Conservation (phyloP, 306 rosid species). For the Fagus crenata region DNA sequence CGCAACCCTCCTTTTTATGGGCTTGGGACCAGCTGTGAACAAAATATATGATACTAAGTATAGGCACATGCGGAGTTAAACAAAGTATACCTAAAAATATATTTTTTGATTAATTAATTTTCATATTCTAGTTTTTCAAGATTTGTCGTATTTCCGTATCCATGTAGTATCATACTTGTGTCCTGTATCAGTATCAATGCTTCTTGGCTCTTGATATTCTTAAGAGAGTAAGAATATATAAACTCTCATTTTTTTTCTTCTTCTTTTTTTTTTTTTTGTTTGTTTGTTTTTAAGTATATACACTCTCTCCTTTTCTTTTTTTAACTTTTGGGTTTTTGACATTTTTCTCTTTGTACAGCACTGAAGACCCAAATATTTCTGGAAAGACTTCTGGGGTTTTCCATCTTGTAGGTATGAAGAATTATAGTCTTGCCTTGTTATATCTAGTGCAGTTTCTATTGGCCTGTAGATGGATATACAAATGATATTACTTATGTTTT, state of each 20-base stretch:
- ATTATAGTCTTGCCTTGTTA: slow-evolving; percentile 12
- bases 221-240: not conserved
- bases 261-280: too few relatives aligned
- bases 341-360: slow-evolving; percentile 42
- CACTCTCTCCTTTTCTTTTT: slow-evolving; percentile 6
- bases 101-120: too few relatives aligned
- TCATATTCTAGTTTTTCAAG: too few relatives aligned
- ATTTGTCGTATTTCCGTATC: too few relatives aligned
- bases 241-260: not conserved
- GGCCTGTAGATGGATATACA: slow-evolving; percentile 7
- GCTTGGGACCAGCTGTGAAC: too few relatives aligned
- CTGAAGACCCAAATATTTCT: slow-evolving; percentile 44
- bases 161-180: too few relatives aligned
- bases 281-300: too few relatives aligned
- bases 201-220: not conserved
- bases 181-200: too few relatives aligned
- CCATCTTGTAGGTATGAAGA: slow-evolving; percentile 67
- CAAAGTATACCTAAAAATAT: too few relatives aligned
- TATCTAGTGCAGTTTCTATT: slow-evolving; percentile 20
- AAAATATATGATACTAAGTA: too few relatives aligned
- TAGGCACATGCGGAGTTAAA: too few relatives aligned
- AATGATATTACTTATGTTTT: slow-evolving; percentile 25
- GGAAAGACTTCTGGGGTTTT: slow-evolving; percentile 61
- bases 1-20: too few relatives aligned
- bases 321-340: slow-evolving; percentile 13